Evolutionary conservation across 2,329 filamentous ascomycete species (phyloP), one percentile per base, ranked within the genome.

Genomic region (Nigrograna mackinnonii): DNA sequence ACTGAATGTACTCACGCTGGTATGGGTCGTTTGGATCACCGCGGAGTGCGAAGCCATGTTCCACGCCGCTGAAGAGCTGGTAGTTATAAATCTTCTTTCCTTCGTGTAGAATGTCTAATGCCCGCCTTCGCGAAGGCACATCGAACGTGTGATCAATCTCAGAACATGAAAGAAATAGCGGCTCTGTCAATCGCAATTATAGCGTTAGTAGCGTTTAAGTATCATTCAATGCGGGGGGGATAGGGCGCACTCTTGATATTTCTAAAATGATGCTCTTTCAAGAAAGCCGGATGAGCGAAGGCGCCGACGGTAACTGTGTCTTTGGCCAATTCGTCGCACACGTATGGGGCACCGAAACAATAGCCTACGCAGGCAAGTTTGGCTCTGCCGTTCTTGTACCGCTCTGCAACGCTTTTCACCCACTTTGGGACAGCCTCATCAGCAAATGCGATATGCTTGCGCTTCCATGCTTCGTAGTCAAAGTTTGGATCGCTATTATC

Each of bases 211-310:
- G n/a, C n/a, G n/a, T n/a, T n/a, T n/a, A n/a, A n/a, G n/a, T n/a
- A n/a, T n/a, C n/a, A n/a, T n/a, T n/a, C n/a, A n/a, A n/a, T n/a
- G n/a, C n/a, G n/a, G n/a, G n/a, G n/a, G n/a, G n/a, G n/a, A n/a
- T n/a, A n/a, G n/a, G n/a, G n/a, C n/a, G n/a, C n/a, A n/a, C n/a
- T n/a, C 67, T 69, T 66, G 3, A 74, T 34, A 4, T 66, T 58
- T 11, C 47, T 46, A 41, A 78, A 75, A 42, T 78, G 72, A 19
- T 65, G 57, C 38, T 79, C 74, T 35, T 74, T 76, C 33, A 79
- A 49, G 44, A 75, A 73, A 1, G 76, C 71, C 2, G 77, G 77
- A 47, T 79, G 76, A 1, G 74, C 77, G 54, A 79, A 76, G 1
- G 75, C 77, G 1, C 77, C 77, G 1, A 64, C 76, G 2, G 59